phyloP scores from a whole-genome alignment of 257 asterid species.

The Ligustrum vulgare region DNA sequence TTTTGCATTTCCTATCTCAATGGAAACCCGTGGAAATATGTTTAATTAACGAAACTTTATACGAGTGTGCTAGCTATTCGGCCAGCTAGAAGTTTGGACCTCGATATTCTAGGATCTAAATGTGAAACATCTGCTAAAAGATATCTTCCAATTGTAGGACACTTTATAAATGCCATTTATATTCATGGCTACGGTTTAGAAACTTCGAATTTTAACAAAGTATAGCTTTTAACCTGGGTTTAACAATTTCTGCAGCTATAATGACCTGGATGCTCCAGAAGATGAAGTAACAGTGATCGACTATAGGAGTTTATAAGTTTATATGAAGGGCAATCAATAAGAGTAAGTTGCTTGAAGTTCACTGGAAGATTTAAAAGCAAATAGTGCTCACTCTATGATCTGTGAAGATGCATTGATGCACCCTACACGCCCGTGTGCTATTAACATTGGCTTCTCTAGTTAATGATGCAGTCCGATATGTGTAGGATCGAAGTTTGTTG shows the following conservation, averaged over 20 bases:
- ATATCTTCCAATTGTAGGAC: background rate
- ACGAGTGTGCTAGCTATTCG: background rate
- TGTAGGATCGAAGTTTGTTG: background rate
- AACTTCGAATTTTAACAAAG: background rate
- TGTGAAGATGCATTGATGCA: slow-evolving; percentile 7
- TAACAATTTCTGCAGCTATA: slow-evolving; percentile 64
- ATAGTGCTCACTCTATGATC: background rate
- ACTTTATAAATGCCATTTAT: background rate
- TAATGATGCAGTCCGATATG: background rate
- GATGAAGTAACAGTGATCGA: slow-evolving; percentile 98
- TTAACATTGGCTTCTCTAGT: background rate
- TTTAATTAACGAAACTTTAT: too few species aligned
- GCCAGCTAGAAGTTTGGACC: background rate
- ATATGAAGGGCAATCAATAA: slow-evolving; percentile 4
- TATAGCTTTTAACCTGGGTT: slow-evolving; percentile 14
- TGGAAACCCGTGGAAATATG: background rate
- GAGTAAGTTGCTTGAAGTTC: background rate
- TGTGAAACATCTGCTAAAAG: slow-evolving; percentile 1
- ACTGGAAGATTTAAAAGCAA: slow-evolving; percentile 16
- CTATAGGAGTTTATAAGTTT: slow-evolving; percentile 81
- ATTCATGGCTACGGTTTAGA: background rate
- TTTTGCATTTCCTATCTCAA: background rate
- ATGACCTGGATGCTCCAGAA: slow-evolving; percentile 98
- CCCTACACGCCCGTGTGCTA: background rate
- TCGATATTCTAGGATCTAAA: background rate